Evolutionary conservation across 2,329 filamentous ascomycete species (phyloP).

Genomic region (Apiospora saccharicola): DNA sequence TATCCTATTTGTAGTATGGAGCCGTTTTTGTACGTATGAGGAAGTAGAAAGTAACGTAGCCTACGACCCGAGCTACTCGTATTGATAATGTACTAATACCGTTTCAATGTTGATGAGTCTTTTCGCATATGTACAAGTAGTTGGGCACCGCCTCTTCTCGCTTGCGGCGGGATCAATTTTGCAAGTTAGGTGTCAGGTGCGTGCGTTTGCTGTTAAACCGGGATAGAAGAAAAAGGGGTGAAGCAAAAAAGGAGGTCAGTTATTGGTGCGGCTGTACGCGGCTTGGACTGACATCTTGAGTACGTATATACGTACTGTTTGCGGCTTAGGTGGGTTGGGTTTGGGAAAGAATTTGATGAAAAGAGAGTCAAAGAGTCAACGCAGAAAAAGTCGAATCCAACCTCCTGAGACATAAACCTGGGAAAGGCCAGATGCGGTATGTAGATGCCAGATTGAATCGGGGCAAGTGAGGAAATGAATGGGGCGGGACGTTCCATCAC

Average conservation of each 20-base stretch:
- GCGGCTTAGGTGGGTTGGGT: neutral
- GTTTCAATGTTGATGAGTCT: neutral
- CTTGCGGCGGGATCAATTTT: neutral
- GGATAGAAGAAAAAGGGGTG: neutral
- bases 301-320: constrained; percentile 6
- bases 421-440: neutral
- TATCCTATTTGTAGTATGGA: constrained; percentile 1
- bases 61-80: neutral
- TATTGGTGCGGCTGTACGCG: constrained; percentile 6
- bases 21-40: constrained; percentile 10
- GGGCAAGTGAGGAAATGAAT: neutral
- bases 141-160: neutral
- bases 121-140: no score
- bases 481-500: neutral
- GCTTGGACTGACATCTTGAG: neutral
- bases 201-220: neutral
- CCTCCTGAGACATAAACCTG: constrained; percentile 6
- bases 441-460: constrained; percentile 4
- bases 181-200: neutral
- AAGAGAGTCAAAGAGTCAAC: neutral
- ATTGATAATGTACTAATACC: constrained; percentile 14
- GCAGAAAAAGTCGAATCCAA: neutral
- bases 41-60: neutral
- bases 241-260: neutral
- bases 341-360: neutral